Conservation (phyloP, 2,329 filamentous ascomycete genomes). For the Fusarium chuoi region DNA sequence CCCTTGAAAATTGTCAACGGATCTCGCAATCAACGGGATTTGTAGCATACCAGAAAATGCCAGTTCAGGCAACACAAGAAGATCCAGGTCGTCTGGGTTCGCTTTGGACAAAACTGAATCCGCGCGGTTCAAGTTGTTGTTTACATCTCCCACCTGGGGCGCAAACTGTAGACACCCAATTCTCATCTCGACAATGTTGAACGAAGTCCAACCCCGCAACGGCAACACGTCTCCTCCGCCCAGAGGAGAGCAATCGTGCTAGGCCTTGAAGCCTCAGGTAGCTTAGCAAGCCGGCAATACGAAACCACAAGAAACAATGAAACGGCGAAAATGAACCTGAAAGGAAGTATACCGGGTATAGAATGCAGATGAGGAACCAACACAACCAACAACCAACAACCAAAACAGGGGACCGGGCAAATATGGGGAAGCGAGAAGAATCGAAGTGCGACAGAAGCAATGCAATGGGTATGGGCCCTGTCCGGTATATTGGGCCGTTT, state of each 20-base stretch:
- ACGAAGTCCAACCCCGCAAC: slow-evolving; percentile 17
- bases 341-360: neutral
- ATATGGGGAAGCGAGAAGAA: slow-evolving; percentile 1
- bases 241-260: neutral
- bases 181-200: slow-evolving; percentile 60
- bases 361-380: slow-evolving; percentile 7
- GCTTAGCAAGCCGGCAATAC: neutral
- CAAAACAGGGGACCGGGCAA: slow-evolving; percentile 1
- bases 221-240: neutral
- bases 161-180: slow-evolving; percentile 78
- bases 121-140: slow-evolving; percentile 65
- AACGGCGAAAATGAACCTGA: neutral
- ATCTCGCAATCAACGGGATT: neutral
- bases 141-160: slow-evolving; percentile 74
- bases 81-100: slow-evolving; percentile 66
- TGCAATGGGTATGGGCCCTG: neutral
- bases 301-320: neutral
- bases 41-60: slow-evolving; percentile 72
- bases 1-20: slow-evolving; percentile 55
- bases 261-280: neutral
- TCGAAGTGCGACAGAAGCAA: slow-evolving; percentile 10
- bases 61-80: slow-evolving; percentile 80
- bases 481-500: slow-evolving; percentile 2
- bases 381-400: neutral
- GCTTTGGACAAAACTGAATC: slow-evolving; percentile 64